phyloP scores from a whole-genome alignment of 306 rosid genomes.

The Fragaria ananassa region DNA sequence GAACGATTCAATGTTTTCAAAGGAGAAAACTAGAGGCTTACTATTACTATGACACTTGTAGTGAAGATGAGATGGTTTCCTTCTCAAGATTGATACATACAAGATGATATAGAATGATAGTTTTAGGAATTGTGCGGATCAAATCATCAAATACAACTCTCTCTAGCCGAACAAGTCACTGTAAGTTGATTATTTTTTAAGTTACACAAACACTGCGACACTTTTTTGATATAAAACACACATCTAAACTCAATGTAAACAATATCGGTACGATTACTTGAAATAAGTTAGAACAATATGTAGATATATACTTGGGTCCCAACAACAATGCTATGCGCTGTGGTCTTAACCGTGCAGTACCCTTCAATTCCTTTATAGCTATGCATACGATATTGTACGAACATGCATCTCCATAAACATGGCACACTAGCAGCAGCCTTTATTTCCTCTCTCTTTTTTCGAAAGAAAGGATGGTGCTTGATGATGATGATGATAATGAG shows the following conservation, averaged over 20 bases:
- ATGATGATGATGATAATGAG: constrained; percentile 20
- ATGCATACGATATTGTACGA: constrained; percentile 67
- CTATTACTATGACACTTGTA: neutral
- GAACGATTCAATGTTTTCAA: no score
- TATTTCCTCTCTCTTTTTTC: constrained; percentile 12
- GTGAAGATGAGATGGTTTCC: neutral
- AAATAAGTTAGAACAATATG: neutral
- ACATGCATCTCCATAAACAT: constrained; percentile 40
- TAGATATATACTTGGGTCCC: neutral
- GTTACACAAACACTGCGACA: neutral
- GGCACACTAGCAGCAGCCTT: neutral
- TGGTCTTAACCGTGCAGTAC: constrained; percentile 39
- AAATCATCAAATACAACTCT: neutral
- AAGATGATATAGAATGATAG: neutral
- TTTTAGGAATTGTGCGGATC: neutral
- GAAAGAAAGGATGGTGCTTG: constrained; percentile 25
- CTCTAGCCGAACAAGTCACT: neutral
- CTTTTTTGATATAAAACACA: neutral
- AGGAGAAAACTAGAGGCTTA: no score
- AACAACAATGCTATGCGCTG: constrained; percentile 25
- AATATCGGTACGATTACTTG: neutral
- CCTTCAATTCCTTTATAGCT: constrained; percentile 15
- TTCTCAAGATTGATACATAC: neutral
- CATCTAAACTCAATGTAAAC: neutral
- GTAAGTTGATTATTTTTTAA: neutral